phyloP scores from a whole-genome alignment of 176 grass and related monocot genomes.

The Canna indica region DNA sequence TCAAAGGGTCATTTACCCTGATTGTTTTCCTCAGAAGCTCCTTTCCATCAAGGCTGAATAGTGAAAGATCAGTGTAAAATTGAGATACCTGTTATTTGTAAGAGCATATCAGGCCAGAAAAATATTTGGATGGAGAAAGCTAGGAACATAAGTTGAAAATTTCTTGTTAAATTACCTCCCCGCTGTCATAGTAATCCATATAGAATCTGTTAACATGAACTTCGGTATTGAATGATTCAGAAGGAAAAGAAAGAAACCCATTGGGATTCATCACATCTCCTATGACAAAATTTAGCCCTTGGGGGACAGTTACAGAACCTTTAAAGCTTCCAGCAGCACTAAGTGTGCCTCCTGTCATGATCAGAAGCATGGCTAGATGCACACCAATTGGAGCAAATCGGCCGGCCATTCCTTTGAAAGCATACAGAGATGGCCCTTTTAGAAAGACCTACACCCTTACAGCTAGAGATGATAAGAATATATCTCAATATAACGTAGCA shows the following conservation, averaged over 20 bases:
- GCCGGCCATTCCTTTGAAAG: conserved; percentile 82
- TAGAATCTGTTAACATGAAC: conserved; percentile 94
- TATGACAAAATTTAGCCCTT: conserved; percentile 85
- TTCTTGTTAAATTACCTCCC: conserved; percentile 53
- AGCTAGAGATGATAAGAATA: neutral
- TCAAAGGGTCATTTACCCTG: conserved; percentile 83
- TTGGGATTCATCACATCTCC: conserved; percentile 79
- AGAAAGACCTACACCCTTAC: conserved; percentile 67
- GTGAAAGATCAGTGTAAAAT: conserved; percentile 87
- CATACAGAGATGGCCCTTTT: conserved; percentile 71
- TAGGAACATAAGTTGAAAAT: neutral
- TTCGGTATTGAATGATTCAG: conserved; percentile 69
- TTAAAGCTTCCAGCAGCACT: conserved; percentile 77
- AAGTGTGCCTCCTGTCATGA: conserved; percentile 82
- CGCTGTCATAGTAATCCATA: conserved; percentile 95
- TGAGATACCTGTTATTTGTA: conserved; percentile 52
- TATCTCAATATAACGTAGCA: neutral
- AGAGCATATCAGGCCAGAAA: neutral
- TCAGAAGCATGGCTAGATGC: conserved; percentile 86
- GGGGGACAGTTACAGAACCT: conserved; percentile 76
- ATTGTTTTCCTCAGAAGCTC: conserved; percentile 89
- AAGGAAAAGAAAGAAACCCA: conserved; percentile 49
- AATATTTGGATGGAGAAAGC: neutral
- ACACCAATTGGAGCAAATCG: conserved; percentile 78
- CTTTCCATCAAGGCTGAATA: conserved; percentile 73